These are phyloP conservation scores for Beauveria australis DNA, from an alignment of 2,329 filamentous ascomycete genomes.

Conservation along the genomic window DNA sequence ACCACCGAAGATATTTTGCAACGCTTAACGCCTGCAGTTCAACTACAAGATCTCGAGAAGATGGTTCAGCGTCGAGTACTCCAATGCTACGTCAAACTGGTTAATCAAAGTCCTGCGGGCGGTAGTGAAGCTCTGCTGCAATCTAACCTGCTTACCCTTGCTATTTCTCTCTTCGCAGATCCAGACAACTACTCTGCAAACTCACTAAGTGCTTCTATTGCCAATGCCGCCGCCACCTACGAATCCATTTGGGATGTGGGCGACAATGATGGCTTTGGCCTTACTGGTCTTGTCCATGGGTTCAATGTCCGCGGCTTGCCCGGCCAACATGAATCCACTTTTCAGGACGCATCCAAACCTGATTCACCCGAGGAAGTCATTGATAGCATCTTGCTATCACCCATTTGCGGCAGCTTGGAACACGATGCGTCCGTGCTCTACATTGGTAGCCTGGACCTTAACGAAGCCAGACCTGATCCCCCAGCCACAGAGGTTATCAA, in stretches of 20 bases:
- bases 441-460: slow-evolving; percentile 38
- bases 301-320: slow-evolving; percentile 64
- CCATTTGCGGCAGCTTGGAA: slow-evolving; percentile 75
- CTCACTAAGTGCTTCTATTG: slow-evolving; percentile 83
- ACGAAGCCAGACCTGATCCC: slow-evolving; percentile 55
- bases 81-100: slow-evolving; percentile 88
- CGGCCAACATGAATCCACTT: slow-evolving; percentile 53
- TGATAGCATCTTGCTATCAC: slow-evolving; percentile 54
- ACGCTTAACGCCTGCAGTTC: slow-evolving; percentile 73
- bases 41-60: slow-evolving; percentile 80
- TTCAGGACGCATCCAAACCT: slow-evolving; percentile 39
- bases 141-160: slow-evolving; percentile 82
- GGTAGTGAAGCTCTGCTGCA: slow-evolving; percentile 81
- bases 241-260: slow-evolving; percentile 92
- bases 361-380: slow-evolving; percentile 57
- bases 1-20: slow-evolving; percentile 80
- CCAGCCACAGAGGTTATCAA: slow-evolving; percentile 92
- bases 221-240: slow-evolving; percentile 79
- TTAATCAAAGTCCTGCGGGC: slow-evolving; percentile 78
- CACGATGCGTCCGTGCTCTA: slow-evolving; percentile 84
- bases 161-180: slow-evolving; percentile 86
- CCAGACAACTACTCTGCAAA: slow-evolving; percentile 80
- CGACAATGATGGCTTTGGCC: slow-evolving; percentile 90
- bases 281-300: slow-evolving; percentile 75
- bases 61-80: slow-evolving; percentile 91